phyloP scores from a whole-genome alignment of 2,329 filamentous ascomycete genomes.

The Fusarium chaquense region DNA sequence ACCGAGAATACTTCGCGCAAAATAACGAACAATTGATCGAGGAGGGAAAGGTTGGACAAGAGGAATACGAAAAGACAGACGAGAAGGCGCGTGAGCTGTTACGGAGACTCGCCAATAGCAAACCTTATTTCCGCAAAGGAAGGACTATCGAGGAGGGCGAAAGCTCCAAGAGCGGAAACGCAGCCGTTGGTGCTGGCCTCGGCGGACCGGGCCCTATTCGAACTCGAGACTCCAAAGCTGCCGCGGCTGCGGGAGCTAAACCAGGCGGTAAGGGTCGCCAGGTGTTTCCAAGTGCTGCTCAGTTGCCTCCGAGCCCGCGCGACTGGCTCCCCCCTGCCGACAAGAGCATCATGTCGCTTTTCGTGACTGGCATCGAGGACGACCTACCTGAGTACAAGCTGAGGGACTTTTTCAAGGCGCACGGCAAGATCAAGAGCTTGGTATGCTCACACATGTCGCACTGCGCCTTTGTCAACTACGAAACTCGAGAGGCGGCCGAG shows the following conservation, averaged over 20 bases:
- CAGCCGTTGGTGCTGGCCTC: constrained; percentile 65
- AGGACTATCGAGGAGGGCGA: constrained; percentile 71
- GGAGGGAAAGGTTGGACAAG: constrained; percentile 84
- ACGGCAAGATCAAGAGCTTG: constrained; percentile 90
- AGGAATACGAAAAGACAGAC: constrained; percentile 96
- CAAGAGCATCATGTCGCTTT: constrained; percentile 88
- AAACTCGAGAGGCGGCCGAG: constrained; percentile 86
- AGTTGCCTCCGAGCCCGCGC: constrained; percentile 82
- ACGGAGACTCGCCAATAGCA: constrained; percentile 85
- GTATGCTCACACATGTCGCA: constrained; percentile 98
- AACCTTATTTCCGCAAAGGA: constrained; percentile 95
- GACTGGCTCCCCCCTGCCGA: constrained; percentile 90
- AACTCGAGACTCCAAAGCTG: constrained; percentile 73
- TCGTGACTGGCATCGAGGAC: constrained; percentile 95
- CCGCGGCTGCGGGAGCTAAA: constrained; percentile 62
- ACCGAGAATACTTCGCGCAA: constrained; percentile 97
- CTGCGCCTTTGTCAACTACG: constrained; percentile 96
- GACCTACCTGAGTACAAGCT: constrained; percentile 94
- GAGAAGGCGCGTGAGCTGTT: constrained; percentile 94
- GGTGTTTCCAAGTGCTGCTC: constrained; percentile 76
- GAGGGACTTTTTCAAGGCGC: constrained; percentile 87
- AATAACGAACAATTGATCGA: constrained; percentile 97
- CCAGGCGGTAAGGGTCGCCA: constrained; percentile 61
- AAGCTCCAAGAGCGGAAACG: constrained; percentile 59
- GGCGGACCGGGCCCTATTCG: constrained; percentile 82